Evolutionary conservation across 2,329 filamentous ascomycete genomes (phyloP).

Genomic region (Chrysosporium queenslandicum): DNA sequence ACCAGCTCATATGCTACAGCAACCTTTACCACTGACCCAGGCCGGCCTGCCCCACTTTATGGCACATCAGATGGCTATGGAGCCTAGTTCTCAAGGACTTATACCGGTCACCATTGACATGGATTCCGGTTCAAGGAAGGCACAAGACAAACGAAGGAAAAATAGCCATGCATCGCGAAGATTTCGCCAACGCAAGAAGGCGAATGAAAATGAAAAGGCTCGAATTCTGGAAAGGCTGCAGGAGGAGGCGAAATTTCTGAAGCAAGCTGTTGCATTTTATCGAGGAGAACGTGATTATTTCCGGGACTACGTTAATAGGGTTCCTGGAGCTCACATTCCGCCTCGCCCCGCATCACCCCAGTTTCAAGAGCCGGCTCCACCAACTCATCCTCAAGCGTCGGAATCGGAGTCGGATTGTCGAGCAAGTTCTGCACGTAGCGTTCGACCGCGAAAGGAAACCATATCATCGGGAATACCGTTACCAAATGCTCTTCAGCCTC

Average conservation of each 20-base stretch:
- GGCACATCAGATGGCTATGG: conserved; percentile 1
- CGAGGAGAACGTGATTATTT: conserved; percentile 34
- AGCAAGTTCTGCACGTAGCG: conserved; percentile 7
- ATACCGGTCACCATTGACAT: conserved; percentile 33
- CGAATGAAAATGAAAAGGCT: conserved; percentile 32
- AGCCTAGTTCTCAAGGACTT: conserved; percentile 20
- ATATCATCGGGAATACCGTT: conserved; percentile 3
- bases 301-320: conserved; percentile 23
- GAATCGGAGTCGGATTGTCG: conserved; percentile 12
- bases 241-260: conserved; percentile 28
- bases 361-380: background rate
- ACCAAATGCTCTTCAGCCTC: conserved; percentile 4
- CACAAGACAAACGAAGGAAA: conserved; percentile 35
- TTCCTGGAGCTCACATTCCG: conserved; percentile 11
- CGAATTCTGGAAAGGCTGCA: conserved; percentile 28
- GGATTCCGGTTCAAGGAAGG: conserved; percentile 34
- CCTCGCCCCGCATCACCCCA: conserved; percentile 16
- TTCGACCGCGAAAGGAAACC: conserved; percentile 14
- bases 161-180: conserved; percentile 36
- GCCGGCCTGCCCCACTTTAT: conserved; percentile 3
- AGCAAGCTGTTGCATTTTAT: conserved; percentile 22
- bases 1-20: conserved; percentile 14
- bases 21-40: conserved; percentile 7
- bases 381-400: background rate
- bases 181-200: conserved; percentile 34